These are phyloP conservation scores for Coccomyxa sp. DNA, from an alignment of 139 green algal species.

Conservation along the genomic window DNA sequence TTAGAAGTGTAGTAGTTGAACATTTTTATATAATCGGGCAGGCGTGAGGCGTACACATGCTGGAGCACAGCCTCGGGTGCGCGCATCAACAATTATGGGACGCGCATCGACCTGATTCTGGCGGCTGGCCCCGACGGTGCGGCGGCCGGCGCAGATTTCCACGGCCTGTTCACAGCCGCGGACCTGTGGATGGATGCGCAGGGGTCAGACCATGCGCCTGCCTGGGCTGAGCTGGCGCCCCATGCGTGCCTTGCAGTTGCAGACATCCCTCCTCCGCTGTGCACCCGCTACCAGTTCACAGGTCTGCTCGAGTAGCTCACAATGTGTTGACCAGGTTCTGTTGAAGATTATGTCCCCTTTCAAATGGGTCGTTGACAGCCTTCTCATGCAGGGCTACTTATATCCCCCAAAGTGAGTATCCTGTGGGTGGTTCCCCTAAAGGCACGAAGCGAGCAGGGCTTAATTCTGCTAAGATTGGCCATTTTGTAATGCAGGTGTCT, in stretches of 20 bases:
- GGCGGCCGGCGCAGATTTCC: not conserved
- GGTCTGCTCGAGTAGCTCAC: not conserved
- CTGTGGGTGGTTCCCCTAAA: too few species aligned
- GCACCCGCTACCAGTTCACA: constrained; percentile 17
- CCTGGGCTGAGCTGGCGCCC: constrained; percentile 34
- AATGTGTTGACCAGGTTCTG: not conserved
- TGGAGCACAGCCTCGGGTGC: constrained; percentile 66
- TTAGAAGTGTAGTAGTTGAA: not conserved
- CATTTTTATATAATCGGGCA: not conserved
- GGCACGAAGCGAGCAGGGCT: too few species aligned
- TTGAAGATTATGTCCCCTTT: too few species aligned
- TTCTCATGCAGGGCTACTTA: too few species aligned
- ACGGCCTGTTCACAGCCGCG: not conserved
- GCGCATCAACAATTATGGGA: constrained; percentile 73
- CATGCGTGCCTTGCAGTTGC: not conserved
- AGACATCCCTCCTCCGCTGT: not conserved
- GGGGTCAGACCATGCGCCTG: constrained; percentile 68
- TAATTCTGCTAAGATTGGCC: too few species aligned
- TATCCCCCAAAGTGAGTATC: too few species aligned
- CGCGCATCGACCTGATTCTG: constrained; percentile 76
- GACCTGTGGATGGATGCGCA: constrained; percentile 28
- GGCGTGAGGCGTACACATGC: constrained; percentile 68
- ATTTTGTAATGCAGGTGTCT: too few species aligned
- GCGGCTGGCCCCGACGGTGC: constrained; percentile 10
- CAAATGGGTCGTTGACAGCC: too few species aligned